Evolutionary conservation across 2,329 filamentous ascomycete species (phyloP).

Genomic region (Dryadomyces quercus-mongolicae): DNA sequence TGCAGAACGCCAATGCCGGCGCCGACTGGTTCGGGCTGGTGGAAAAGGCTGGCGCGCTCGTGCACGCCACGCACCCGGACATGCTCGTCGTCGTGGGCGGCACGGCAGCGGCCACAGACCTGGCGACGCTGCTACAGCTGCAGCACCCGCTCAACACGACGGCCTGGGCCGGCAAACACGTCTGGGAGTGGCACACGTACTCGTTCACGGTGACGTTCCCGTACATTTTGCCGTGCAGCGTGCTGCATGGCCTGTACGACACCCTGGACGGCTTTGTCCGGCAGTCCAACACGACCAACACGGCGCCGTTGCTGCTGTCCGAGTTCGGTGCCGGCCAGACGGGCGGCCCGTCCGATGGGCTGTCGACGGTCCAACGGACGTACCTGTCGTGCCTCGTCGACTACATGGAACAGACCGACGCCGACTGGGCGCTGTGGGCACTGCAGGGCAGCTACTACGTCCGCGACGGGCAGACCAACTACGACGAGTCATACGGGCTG

Average conservation of each 20-base stretch:
- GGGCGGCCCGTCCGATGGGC: slow-evolving; percentile 25
- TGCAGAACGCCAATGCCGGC: slow-evolving; percentile 23
- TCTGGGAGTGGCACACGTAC: slow-evolving; percentile 51
- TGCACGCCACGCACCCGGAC: slow-evolving; percentile 39
- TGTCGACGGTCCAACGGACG: slow-evolving; percentile 28
- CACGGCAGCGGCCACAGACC: slow-evolving; percentile 39
- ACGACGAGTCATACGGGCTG: slow-evolving; percentile 39
- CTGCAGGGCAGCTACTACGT: slow-evolving; percentile 48
- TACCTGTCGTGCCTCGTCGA: slow-evolving; percentile 40
- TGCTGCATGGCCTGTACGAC: slow-evolving; percentile 31
- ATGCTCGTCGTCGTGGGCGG: slow-evolving; percentile 43
- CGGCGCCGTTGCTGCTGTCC: slow-evolving; percentile 42
- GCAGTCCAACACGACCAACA: slow-evolving; percentile 30
- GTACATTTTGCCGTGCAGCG: slow-evolving; percentile 27
- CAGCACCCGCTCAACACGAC: slow-evolving; percentile 27
- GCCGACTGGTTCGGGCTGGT: slow-evolving; percentile 41
- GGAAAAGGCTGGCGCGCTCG: slow-evolving; percentile 30
- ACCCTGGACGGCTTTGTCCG: slow-evolving; percentile 39
- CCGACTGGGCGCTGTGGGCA: slow-evolving; percentile 48
- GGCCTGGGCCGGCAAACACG: slow-evolving; percentile 36
- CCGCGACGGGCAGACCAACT: slow-evolving; percentile 33
- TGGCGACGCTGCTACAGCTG: slow-evolving; percentile 27
- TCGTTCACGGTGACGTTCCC: slow-evolving; percentile 38
- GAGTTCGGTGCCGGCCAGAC: slow-evolving; percentile 45
- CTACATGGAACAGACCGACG: slow-evolving; percentile 42